Conservation (phyloP, 805 yeast genomes). For the Cyberlindnera bimundalis region DNA sequence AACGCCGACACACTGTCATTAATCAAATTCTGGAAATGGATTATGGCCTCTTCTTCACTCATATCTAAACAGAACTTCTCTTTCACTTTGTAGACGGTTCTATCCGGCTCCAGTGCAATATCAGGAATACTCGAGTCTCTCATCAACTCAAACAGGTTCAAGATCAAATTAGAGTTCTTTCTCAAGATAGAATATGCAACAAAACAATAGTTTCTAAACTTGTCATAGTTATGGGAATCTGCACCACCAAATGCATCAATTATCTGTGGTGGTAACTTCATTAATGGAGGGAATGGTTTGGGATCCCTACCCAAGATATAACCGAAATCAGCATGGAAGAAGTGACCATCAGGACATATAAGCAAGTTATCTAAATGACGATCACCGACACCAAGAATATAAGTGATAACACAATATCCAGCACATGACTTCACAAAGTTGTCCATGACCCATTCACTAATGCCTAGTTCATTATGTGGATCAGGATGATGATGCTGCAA, state of each 20-base stretch:
- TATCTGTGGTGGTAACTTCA: slow-evolving; percentile 95
- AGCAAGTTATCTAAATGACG: slow-evolving; percentile 90
- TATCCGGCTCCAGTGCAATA: slow-evolving; percentile 75
- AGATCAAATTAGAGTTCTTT: slow-evolving; percentile 82
- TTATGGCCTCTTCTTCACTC: slow-evolving; percentile 93
- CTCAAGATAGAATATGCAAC: slow-evolving; percentile 89
- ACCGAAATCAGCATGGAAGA: slow-evolving; percentile 98
- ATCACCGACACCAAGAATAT: slow-evolving; percentile 94
- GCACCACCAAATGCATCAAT: slow-evolving; percentile 98
- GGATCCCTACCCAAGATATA: slow-evolving; percentile 96
- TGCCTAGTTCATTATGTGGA: slow-evolving; percentile 32
- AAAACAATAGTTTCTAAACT: slow-evolving; percentile 90
- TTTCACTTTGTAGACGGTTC: slow-evolving; percentile 86
- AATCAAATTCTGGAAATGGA: slow-evolving; percentile 90
- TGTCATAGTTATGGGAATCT: slow-evolving; percentile 75
- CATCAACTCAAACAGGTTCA: slow-evolving; percentile 92
- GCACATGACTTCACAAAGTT: slow-evolving; percentile 94
- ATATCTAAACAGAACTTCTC: slow-evolving; percentile 92
- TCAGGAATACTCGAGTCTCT: slow-evolving; percentile 91
- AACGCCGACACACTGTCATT: slow-evolving; percentile 93
- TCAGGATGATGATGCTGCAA: slow-evolving; percentile 66
- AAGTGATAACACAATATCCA: slow-evolving; percentile 95
- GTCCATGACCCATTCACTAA: slow-evolving; percentile 68
- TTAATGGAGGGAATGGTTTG: slow-evolving; percentile 96
- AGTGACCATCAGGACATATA: slow-evolving; percentile 77